Conservation (phyloP, 2,329 filamentous ascomycete species). For the Malbranchea zuffiana region DNA sequence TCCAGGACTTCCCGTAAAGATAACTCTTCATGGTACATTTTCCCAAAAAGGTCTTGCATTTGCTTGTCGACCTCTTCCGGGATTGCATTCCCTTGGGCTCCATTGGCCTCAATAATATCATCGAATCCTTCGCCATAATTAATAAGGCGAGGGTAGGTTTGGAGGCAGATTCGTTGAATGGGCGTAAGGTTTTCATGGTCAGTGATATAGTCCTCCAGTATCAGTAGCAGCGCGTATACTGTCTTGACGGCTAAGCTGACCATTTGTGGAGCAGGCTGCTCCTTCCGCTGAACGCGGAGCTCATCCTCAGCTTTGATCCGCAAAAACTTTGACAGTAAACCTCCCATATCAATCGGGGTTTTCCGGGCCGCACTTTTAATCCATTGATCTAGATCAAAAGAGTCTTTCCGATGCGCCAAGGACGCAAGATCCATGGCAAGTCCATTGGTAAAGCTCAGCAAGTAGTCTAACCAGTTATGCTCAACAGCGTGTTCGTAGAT, state of each 20-base stretch:
- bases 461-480: constrained; percentile 72
- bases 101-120: constrained; percentile 79
- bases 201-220: constrained; percentile 57
- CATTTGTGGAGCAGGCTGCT: constrained; percentile 55
- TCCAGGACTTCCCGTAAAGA: constrained; percentile 78
- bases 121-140: constrained; percentile 93
- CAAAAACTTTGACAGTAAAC: constrained; percentile 66
- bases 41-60: constrained; percentile 97
- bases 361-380: constrained; percentile 57
- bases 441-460: constrained; percentile 67
- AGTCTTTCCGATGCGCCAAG: constrained; percentile 66
- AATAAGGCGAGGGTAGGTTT: constrained; percentile 84
- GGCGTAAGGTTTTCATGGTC: constrained; percentile 61
- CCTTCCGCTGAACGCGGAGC: constrained; percentile 57
- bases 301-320: constrained; percentile 77
- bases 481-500: constrained; percentile 72
- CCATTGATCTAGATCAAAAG: constrained; percentile 75
- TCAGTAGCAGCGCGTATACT: constrained; percentile 66
- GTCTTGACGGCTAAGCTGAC: constrained; percentile 76
- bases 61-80: constrained; percentile 68
- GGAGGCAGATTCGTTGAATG: constrained; percentile 79
- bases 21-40: constrained; percentile 89
- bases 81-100: constrained; percentile 68
- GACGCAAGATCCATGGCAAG: constrained; percentile 82
- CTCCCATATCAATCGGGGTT: constrained; percentile 55